A percentile compares a stretch with the other conserved stretches of the same genome.
phyloP scores from a whole-genome alignment of 2,329 filamentous ascomycete species.

The Cladosporium sphaerospermum region DNA sequence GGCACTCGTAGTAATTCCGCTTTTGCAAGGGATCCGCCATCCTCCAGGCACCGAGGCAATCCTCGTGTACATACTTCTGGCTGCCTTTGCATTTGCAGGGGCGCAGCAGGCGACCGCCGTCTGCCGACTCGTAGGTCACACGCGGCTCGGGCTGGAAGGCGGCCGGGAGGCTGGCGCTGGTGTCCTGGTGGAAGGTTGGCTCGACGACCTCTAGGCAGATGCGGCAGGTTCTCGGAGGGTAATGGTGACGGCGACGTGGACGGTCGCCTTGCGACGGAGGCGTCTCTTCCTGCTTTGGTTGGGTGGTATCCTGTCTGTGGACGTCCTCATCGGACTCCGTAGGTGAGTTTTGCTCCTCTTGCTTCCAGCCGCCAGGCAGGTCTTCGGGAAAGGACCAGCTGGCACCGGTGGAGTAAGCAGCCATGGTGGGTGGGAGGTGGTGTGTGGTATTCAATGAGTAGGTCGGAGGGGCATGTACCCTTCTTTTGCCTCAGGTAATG shows the following conservation, averaged over 20 bases:
- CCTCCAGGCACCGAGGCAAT: slow-evolving; percentile 79
- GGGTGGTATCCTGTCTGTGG: slow-evolving; percentile 4
- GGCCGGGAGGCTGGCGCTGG: slow-evolving; percentile 44
- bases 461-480: not conserved
- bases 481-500: slow-evolving; percentile 5
- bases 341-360: slow-evolving; percentile 15
- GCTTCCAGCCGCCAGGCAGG: slow-evolving; percentile 30
- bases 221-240: slow-evolving; percentile 70
- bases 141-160: slow-evolving; percentile 52
- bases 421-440: slow-evolving; percentile 29
- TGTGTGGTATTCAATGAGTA: not conserved
- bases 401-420: slow-evolving; percentile 34
- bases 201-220: slow-evolving; percentile 75
- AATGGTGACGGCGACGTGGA: slow-evolving; percentile 43
- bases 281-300: slow-evolving; percentile 13
- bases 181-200: slow-evolving; percentile 49
- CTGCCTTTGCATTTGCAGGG: slow-evolving; percentile 93
- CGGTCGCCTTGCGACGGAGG: slow-evolving; percentile 12
- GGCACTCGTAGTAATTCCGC: slow-evolving; percentile 79
- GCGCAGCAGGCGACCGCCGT: slow-evolving; percentile 71
- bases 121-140: slow-evolving; percentile 63
- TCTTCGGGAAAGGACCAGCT: slow-evolving; percentile 45
- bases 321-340: slow-evolving; percentile 12
- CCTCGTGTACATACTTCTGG: slow-evolving; percentile 89
- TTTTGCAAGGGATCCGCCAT: slow-evolving; percentile 60